Conservation (phyloP, 257 asterid genomes). For the Jasminum sambac region DNA sequence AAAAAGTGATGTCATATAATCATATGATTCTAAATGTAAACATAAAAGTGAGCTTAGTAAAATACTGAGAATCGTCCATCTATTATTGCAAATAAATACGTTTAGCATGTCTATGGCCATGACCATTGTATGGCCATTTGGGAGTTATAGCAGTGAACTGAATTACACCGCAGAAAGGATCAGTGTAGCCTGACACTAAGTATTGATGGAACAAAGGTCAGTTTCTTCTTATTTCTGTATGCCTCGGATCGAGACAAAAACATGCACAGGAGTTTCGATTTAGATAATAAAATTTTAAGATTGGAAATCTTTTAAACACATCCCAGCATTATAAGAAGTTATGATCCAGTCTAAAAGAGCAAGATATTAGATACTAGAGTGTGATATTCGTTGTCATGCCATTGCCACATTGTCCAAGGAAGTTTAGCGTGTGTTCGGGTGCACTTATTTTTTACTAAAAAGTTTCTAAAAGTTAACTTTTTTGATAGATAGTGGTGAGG, state of each 20-base stretch:
- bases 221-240: neutral
- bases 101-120: neutral
- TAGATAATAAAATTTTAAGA: neutral
- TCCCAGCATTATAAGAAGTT: neutral
- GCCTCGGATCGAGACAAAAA: neutral
- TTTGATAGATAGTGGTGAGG: too few species aligned
- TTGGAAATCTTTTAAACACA: neutral
- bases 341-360: neutral
- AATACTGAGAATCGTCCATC: neutral
- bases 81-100: neutral
- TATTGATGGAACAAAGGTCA: neutral
- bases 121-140: neutral
- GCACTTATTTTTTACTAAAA: too few species aligned
- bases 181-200: neutral
- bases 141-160: neutral
- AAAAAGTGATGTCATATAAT: neutral
- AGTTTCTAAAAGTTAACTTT: too few species aligned
- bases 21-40: neutral
- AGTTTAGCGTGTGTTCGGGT: too few species aligned
- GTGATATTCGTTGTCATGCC: too few species aligned
- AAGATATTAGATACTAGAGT: neutral
- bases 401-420: too few species aligned
- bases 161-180: neutral
- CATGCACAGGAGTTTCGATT: neutral
- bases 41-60: neutral